These are phyloP conservation scores for Pistacia integerrima DNA, from an alignment of 345 rosid genomes.

Conservation along the genomic window DNA sequence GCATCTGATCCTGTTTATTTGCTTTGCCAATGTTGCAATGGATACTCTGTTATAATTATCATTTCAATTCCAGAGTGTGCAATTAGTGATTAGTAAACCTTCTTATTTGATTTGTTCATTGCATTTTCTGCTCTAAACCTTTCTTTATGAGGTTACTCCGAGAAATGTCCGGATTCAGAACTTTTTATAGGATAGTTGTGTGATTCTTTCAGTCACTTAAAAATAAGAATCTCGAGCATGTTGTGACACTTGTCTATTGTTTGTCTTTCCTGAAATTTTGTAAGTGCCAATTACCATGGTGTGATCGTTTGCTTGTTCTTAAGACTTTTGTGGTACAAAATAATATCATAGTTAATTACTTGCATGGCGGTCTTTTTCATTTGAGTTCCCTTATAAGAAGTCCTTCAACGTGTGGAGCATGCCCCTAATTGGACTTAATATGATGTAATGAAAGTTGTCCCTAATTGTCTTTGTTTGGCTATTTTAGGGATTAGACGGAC, in stretches of 20 bases:
- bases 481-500: slow-evolving; percentile 76
- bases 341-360: too few species aligned
- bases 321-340: not conserved
- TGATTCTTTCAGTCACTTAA: too few species aligned
- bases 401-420: not conserved
- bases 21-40: not conserved
- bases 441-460: too few species aligned
- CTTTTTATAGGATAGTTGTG: too few species aligned
- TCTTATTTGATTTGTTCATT: too few species aligned
- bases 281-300: not conserved
- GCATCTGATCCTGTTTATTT: not conserved
- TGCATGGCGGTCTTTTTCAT: not conserved
- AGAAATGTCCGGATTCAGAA: too few species aligned
- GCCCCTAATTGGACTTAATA: too few species aligned
- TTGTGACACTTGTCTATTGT: not conserved
- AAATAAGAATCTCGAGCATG: not conserved
- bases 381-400: not conserved
- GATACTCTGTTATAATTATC: too few species aligned
- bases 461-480: not conserved
- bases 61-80: too few species aligned
- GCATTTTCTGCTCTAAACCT: too few species aligned
- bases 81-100: too few species aligned
- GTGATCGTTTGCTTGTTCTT: not conserved
- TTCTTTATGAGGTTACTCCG: too few species aligned
- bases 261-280: not conserved